A percentile compares a stretch with the other conserved stretches of the same genome.
Evolutionary conservation across 2,329 filamentous ascomycete species (phyloP).

Genomic region (Blastomyces emzantsi): DNA sequence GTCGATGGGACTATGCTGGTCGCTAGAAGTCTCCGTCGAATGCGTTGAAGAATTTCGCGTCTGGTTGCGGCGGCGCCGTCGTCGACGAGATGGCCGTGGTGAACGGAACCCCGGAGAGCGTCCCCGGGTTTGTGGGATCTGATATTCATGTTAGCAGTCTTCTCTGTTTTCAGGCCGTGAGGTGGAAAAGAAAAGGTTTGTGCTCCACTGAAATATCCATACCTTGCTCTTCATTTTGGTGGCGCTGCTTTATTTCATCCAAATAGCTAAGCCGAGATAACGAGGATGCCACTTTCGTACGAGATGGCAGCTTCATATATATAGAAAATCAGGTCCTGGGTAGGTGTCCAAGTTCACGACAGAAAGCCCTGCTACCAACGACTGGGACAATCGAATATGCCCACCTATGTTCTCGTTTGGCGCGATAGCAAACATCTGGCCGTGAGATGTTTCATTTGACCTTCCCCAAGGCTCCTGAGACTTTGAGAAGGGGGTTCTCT

Average conservation of each 20-base stretch:
- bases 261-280: too few relatives aligned
- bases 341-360: background rate
- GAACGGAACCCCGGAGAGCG: background rate
- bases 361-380: background rate
- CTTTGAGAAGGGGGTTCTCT: background rate
- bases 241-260: background rate
- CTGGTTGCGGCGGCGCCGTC: background rate
- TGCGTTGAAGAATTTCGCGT: background rate
- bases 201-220: background rate
- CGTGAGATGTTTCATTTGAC: background rate
- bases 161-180: too few relatives aligned
- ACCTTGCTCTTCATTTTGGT: background rate
- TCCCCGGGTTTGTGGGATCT: background rate
- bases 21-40: background rate
- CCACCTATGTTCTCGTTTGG: background rate
- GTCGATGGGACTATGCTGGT: background rate
- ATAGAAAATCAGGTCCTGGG: background rate
- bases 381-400: background rate
- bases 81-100: background rate
- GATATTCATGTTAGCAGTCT: background rate
- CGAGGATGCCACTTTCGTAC: background rate
- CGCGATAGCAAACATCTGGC: background rate
- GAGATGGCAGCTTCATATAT: background rate
- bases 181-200: too few relatives aligned
- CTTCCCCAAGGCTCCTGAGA: background rate